A percentile compares a stretch with the other conserved stretches of the same genome.
Conservation (phyloP, 108 stramenopile genomes). For the Aurantiochytrium sp. region DNA sequence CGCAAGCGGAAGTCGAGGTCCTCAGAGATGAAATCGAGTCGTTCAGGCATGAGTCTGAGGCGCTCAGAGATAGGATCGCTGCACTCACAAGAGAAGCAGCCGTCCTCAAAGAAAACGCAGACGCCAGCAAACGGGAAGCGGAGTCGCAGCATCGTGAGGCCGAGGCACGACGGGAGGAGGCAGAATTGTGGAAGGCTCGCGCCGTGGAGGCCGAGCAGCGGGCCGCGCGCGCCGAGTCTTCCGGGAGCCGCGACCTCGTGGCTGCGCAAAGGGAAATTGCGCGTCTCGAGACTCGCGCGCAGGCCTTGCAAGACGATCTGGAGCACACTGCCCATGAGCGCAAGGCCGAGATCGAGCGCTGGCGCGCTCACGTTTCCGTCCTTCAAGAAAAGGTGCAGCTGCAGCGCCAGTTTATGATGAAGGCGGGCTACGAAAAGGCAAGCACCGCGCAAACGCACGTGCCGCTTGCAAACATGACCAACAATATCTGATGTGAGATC, state of each 20-base stretch:
- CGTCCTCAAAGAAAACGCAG: too few relatives aligned
- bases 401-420: conserved; percentile 20
- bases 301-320: not conserved
- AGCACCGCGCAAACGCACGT: not conserved
- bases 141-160: too few relatives aligned
- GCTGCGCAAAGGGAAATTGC: not conserved
- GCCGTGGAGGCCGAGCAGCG: not conserved
- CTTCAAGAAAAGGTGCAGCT: not conserved
- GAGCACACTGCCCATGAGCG: not conserved
- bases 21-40: too few relatives aligned
- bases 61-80: too few relatives aligned
- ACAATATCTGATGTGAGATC: not conserved
- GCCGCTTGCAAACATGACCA: conserved; percentile 8
- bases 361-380: not conserved
- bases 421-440: not conserved
- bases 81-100: too few relatives aligned
- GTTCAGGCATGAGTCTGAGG: too few relatives aligned
- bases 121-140: too few relatives aligned
- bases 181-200: not conserved
- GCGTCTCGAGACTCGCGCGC: not conserved
- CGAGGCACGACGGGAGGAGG: not conserved
- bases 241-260: not conserved
- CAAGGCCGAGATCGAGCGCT: not conserved
- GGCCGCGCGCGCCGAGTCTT: not conserved
- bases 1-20: too few relatives aligned